A percentile compares a stretch with the other conserved stretches of the same genome.
Evolutionary conservation across 2,329 filamentous ascomycete species (phyloP).

Genomic region (Fusarium protoensiforme): DNA sequence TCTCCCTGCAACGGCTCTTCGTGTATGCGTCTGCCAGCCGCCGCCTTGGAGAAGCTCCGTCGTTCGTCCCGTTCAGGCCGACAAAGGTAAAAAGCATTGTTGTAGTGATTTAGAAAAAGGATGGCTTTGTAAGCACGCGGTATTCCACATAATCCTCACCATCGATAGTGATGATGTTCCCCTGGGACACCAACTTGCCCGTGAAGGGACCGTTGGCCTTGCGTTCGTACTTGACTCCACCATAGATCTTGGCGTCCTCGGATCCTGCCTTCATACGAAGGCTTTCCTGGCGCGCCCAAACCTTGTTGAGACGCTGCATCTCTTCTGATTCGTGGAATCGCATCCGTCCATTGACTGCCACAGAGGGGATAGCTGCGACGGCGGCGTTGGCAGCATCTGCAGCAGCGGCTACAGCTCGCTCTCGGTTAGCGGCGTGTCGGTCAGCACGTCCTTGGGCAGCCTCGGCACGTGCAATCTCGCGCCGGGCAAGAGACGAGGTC

Average conservation of each 20-base stretch:
- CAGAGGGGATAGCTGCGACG: constrained; percentile 40
- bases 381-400: constrained; percentile 47
- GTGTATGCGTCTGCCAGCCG: background rate
- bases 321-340: constrained; percentile 60
- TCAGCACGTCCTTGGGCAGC: constrained; percentile 63
- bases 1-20: background rate
- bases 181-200: constrained; percentile 71
- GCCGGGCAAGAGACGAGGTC: constrained; percentile 60
- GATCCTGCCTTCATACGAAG: constrained; percentile 55
- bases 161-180: constrained; percentile 71
- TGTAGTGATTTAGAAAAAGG: constrained; percentile 60
- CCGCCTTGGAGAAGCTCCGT: background rate
- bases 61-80: background rate
- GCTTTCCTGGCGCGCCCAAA: constrained; percentile 66
- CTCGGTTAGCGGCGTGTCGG: constrained; percentile 56
- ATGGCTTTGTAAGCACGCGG: constrained; percentile 71
- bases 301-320: constrained; percentile 63
- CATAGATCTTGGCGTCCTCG: constrained; percentile 67
- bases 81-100: background rate
- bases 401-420: constrained; percentile 49
- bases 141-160: constrained; percentile 76
- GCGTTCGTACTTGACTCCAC: constrained; percentile 71
- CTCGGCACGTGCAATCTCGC: constrained; percentile 64
- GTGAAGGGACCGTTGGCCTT: constrained; percentile 70
- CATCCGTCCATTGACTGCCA: constrained; percentile 42